phyloP scores from a whole-genome alignment of 768 basidiomycete genomes.

The Leccinellum albellum region DNA sequence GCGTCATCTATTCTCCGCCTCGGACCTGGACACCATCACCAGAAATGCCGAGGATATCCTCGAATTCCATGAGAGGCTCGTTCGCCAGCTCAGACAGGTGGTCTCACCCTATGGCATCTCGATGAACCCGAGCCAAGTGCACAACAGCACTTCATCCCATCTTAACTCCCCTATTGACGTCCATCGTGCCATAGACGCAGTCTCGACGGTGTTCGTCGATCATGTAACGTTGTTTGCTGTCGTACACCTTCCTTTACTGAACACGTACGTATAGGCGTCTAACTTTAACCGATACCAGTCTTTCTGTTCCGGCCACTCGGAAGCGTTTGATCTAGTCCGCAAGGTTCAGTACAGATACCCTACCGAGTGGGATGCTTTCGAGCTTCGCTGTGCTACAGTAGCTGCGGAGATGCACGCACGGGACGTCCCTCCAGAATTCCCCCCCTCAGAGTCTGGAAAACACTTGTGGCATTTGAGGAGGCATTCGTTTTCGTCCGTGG shows the following conservation, averaged over 20 bases:
- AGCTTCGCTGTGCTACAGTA: conserved; percentile 66
- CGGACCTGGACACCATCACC: conserved; percentile 55
- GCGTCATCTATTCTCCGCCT: conserved; percentile 53
- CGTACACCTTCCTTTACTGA: conserved; percentile 2
- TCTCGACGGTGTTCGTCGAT: conserved; percentile 55
- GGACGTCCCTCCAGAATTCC: conserved; percentile 6
- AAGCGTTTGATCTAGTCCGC: conserved; percentile 73
- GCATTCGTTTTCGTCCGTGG: conserved; percentile 51
- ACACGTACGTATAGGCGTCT: conserved; percentile 48
- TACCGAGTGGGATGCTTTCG: conserved; percentile 80
- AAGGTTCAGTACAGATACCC: conserved; percentile 59
- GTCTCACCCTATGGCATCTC: conserved; percentile 51
- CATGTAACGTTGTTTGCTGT: conserved; percentile 38
- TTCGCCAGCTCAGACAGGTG: conserved; percentile 48
- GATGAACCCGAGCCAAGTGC: conserved; percentile 28
- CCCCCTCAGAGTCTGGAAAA: conserved; percentile 4
- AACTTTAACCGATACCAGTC: conserved; percentile 75
- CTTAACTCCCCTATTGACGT: conserved; percentile 37
- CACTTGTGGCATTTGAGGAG: conserved; percentile 29
- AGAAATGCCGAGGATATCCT: conserved; percentile 70
- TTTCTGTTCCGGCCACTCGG: conserved; percentile 85
- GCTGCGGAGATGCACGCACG: conserved; percentile 36
- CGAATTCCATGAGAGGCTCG: conserved; percentile 62
- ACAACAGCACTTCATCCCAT: not conserved
- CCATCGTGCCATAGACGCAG: conserved; percentile 31